Evolutionary conservation across 2,329 filamentous ascomycete genomes (phyloP).

Genomic region (Neofusicoccum ribis): DNA sequence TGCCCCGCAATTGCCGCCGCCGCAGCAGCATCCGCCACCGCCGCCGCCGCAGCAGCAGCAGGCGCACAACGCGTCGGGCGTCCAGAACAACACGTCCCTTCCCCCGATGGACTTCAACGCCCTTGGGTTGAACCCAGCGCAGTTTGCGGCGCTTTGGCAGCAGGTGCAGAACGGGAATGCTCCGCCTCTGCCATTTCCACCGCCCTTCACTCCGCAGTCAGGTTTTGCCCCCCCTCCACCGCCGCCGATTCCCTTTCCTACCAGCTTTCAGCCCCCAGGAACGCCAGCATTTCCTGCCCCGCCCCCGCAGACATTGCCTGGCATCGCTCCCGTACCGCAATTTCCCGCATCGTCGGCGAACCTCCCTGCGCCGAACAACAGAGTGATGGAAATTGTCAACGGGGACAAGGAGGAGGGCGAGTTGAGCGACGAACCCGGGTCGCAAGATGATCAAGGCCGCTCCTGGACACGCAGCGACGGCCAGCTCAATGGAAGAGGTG

Average conservation of each 20-base stretch:
- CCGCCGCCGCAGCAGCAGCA: not conserved
- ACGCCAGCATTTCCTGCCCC: conserved; percentile 6
- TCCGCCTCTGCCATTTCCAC: conserved; percentile 31
- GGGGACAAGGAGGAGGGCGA: conserved; percentile 71
- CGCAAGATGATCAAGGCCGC: not conserved
- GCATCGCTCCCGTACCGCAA: not conserved
- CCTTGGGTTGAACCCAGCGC: conserved; percentile 14
- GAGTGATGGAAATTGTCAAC: conserved; percentile 35
- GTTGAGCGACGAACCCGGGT: conserved; percentile 63
- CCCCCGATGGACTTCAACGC: conserved; percentile 24
- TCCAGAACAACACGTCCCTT: conserved; percentile 27
- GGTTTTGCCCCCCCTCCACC: conserved; percentile 26
- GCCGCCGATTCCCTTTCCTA: conserved; percentile 26
- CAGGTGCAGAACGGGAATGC: conserved; percentile 20
- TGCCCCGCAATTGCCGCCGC: conserved; percentile 9
- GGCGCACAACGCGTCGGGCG: conserved; percentile 12
- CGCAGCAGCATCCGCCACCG: not conserved
- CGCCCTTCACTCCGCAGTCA: conserved; percentile 28
- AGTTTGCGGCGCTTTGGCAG: conserved; percentile 13
- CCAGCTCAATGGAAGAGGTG: conserved; percentile 9
- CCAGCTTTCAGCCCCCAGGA: conserved; percentile 22
- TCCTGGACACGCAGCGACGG: conserved; percentile 4
- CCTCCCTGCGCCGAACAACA: conserved; percentile 24
- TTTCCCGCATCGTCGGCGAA: conserved; percentile 22
- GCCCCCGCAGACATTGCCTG: not conserved